Conservation (phyloP, 1,284 basidiomycete genomes). For the Cystobasidiaceae sp. region DNA sequence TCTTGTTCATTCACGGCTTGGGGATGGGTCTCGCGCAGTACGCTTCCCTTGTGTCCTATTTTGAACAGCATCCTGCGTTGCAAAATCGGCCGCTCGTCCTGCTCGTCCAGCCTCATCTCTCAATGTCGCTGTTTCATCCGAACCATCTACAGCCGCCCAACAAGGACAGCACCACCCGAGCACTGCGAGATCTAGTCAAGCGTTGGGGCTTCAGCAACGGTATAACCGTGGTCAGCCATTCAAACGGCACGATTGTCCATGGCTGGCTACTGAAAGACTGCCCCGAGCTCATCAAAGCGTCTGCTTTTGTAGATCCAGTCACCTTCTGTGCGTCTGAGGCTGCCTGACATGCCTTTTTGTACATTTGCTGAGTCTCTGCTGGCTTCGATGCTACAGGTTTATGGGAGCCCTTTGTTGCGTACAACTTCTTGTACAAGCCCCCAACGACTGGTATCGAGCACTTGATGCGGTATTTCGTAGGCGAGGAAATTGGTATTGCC, state of each 20-base stretch:
- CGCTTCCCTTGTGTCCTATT: conserved; percentile 47
- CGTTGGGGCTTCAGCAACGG: conserved; percentile 63
- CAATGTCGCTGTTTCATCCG: conserved; percentile 73
- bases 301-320: conserved; percentile 78
- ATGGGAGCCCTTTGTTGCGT: conserved; percentile 62
- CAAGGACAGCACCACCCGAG: conserved; percentile 57
- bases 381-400: conserved; percentile 40
- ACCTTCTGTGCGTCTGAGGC: conserved; percentile 85
- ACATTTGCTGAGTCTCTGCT: no score
- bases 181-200: conserved; percentile 58
- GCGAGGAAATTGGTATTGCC: conserved; percentile 43
- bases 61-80: conserved; percentile 48
- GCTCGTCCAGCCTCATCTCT: conserved; percentile 74
- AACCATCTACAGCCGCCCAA: conserved; percentile 65
- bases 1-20: conserved; percentile 80
- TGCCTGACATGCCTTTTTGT: conserved; percentile 40
- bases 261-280: conserved; percentile 77
- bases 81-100: conserved; percentile 69
- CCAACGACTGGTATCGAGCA: conserved; percentile 55
- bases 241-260: conserved; percentile 64
- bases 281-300: conserved; percentile 63
- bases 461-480: conserved; percentile 28
- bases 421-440: conserved; percentile 73
- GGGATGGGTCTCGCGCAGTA: conserved; percentile 54
- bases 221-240: conserved; percentile 75